Conservation (phyloP, 1,284 basidiomycete genomes). For the Coniferiporia sulphurascens region DNA sequence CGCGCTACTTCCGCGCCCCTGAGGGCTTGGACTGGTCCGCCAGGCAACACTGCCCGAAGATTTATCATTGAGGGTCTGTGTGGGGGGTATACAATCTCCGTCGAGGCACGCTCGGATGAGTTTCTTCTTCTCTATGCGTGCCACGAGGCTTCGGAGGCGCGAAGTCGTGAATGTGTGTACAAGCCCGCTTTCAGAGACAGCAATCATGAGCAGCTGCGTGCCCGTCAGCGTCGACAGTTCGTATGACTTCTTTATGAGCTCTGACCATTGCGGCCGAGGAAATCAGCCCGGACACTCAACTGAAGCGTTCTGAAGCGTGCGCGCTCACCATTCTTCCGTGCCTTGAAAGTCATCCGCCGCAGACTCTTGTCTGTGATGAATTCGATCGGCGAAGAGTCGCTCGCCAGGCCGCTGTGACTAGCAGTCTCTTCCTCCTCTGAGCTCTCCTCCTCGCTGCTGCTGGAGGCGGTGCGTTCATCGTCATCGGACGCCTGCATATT, state of each 20-base stretch:
- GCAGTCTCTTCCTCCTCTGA: no score
- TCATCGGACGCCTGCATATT: background rate
- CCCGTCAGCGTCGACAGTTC: constrained; percentile 98
- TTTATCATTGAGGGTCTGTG: constrained; percentile 49
- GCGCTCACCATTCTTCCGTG: constrained; percentile 91
- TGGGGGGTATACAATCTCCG: constrained; percentile 73
- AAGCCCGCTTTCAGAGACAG: constrained; percentile 95
- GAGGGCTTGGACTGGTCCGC: constrained; percentile 54
- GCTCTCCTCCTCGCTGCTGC: background rate
- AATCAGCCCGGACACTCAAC: background rate
- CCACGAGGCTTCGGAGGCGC: constrained; percentile 95
- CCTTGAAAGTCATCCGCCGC: constrained; percentile 98
- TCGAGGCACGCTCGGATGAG: constrained; percentile 95
- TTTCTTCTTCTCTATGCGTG: constrained; percentile 94
- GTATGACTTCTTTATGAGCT: constrained; percentile 99
- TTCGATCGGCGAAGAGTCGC: constrained; percentile 57
- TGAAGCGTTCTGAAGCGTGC: constrained; percentile 27
- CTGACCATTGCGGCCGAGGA: constrained; percentile 35
- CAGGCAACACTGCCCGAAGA: constrained; percentile 37
- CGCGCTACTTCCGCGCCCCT: constrained; percentile 27
- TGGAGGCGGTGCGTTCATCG: background rate
- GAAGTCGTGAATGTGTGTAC: constrained; percentile 98
- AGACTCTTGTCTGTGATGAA: constrained; percentile 99
- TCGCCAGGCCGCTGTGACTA: no score
- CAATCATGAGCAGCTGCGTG: constrained; percentile 92